A percentile compares a stretch with the other conserved stretches of the same genome.
These are phyloP conservation scores for Colletotrichum camelliae DNA, from an alignment of 2,329 filamentous ascomycete genomes.

Conservation along the genomic window DNA sequence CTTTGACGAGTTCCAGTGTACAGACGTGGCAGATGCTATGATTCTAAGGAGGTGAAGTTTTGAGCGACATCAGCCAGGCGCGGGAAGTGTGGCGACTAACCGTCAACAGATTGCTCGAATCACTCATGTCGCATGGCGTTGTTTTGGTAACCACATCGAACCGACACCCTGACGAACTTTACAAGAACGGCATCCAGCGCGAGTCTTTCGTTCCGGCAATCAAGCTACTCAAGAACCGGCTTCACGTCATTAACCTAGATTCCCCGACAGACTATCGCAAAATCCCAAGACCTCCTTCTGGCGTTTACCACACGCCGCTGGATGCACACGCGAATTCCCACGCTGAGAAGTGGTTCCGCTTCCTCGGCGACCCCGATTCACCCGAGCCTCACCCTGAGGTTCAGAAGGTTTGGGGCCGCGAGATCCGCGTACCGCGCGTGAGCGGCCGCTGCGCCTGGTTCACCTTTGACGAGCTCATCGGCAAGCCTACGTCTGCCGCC, in stretches of 20 bases:
- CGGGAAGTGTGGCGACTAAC: background rate
- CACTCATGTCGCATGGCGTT: conserved; percentile 94
- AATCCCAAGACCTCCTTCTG: conserved; percentile 89
- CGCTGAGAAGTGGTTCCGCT: conserved; percentile 94
- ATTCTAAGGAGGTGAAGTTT: conserved; percentile 74
- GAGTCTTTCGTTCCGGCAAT: conserved; percentile 96
- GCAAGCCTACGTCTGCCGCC: conserved; percentile 85
- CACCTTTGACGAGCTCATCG: conserved; percentile 91
- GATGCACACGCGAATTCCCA: conserved; percentile 79
- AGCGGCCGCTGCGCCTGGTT: conserved; percentile 91
- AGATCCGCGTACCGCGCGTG: conserved; percentile 85
- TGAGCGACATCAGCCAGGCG: background rate
- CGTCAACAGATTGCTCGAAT: conserved; percentile 72
- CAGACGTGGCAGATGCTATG: conserved; percentile 98
- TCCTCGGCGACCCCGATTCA: conserved; percentile 84
- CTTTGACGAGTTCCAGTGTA: conserved; percentile 99
- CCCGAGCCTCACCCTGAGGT: conserved; percentile 76
- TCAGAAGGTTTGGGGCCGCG: conserved; percentile 90
- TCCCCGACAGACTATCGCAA: conserved; percentile 97
- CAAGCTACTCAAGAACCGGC: conserved; percentile 81
- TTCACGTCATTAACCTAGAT: conserved; percentile 93
- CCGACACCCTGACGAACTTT: conserved; percentile 93
- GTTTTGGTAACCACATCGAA: conserved; percentile 97
- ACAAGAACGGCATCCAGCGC: conserved; percentile 97
- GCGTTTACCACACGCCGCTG: conserved; percentile 91